phyloP scores from a whole-genome alignment of 805 yeast genomes.

The Saccharomycopsis sp. region DNA sequence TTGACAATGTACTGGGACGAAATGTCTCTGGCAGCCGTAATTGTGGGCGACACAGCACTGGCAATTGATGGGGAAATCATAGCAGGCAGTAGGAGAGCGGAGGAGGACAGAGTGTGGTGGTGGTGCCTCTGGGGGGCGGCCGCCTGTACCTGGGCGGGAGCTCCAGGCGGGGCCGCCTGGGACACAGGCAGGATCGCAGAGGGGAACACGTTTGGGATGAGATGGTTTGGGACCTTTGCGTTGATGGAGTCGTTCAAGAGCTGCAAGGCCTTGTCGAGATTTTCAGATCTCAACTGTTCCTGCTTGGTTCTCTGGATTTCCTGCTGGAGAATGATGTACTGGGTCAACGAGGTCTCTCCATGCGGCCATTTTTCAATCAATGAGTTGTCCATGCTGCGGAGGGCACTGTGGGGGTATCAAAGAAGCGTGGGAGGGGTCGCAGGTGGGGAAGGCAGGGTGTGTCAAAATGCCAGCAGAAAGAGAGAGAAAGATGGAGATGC shows the following conservation, averaged over 20 bases:
- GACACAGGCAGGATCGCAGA: slow-evolving; percentile 15
- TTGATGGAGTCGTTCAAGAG: slow-evolving; percentile 53
- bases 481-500: not conserved
- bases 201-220: slow-evolving; percentile 55
- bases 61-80: slow-evolving; percentile 10
- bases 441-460: not conserved
- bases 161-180: slow-evolving; percentile 12
- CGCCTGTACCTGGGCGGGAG: slow-evolving; percentile 2
- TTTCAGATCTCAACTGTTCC: slow-evolving; percentile 63
- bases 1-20: slow-evolving; percentile 11
- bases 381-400: not conserved
- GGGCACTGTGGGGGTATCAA: not conserved
- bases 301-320: slow-evolving; percentile 83
- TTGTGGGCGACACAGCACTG: slow-evolving; percentile 3
- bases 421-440: not conserved
- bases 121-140: slow-evolving; percentile 13
- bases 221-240: slow-evolving; percentile 55
- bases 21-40: not conserved
- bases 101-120: slow-evolving; percentile 10
- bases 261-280: slow-evolving; percentile 50
- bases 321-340: slow-evolving; percentile 50
- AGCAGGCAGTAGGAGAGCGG: slow-evolving; percentile 15
- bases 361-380: slow-evolving; percentile 43
- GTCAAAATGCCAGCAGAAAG: not conserved
- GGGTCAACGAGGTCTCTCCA: slow-evolving; percentile 49